phyloP scores from a whole-genome alignment of 2,329 filamentous ascomycete species.

The Phyllosticta citrichinensis region DNA sequence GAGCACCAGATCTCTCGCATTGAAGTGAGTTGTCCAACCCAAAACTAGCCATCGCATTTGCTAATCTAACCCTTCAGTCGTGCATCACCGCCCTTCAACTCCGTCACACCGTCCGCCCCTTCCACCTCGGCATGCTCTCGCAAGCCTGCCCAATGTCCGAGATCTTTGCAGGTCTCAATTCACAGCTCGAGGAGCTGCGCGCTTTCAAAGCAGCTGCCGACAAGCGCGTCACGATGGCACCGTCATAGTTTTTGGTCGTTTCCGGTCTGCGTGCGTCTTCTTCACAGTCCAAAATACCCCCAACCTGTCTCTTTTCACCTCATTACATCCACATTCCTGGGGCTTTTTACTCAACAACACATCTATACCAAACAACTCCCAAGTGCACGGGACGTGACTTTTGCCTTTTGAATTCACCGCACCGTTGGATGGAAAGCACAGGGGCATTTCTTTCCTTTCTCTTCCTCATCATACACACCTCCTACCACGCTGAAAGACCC shows the following conservation, averaged over 20 bases:
- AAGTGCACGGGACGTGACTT: neutral
- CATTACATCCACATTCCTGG: neutral
- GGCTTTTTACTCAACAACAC: neutral
- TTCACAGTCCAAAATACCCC: neutral
- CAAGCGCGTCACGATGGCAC: slow-evolving; percentile 12
- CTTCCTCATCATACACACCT: neutral
- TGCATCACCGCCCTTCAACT: slow-evolving; percentile 71
- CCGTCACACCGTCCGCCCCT: slow-evolving; percentile 67
- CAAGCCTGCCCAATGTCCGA: slow-evolving; percentile 69
- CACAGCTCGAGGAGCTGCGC: slow-evolving; percentile 54
- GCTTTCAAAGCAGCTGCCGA: slow-evolving; percentile 39
- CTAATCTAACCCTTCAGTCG: slow-evolving; percentile 46
- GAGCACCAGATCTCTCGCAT: slow-evolving; percentile 94
- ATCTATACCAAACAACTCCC: neutral
- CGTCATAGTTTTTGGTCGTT: neutral
- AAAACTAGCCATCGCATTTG: neutral
- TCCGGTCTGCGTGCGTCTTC: neutral
- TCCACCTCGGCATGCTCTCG: slow-evolving; percentile 57
- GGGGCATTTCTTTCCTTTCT: too few relatives aligned
- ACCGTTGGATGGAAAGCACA: neutral
- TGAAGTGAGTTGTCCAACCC: slow-evolving; percentile 54
- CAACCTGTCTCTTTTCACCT: neutral
- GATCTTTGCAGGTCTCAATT: slow-evolving; percentile 53
- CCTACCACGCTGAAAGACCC: neutral
- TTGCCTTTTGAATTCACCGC: too few relatives aligned